Evolutionary conservation across 2,329 filamentous ascomycete species (phyloP).

Genomic region (Aspergillus ochraceoroseus): DNA sequence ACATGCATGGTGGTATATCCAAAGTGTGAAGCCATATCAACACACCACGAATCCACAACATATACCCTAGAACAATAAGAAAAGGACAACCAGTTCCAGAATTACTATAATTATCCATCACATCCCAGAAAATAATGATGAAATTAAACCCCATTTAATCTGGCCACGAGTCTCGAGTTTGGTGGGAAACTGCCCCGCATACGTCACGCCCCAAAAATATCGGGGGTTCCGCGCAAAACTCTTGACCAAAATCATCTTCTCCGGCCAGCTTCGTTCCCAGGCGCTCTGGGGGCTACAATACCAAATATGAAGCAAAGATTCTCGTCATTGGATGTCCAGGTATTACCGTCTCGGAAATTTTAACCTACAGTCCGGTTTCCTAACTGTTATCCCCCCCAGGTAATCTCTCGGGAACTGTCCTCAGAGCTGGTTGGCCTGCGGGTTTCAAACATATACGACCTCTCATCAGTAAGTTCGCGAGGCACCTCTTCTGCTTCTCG

Average conservation of each 20-base stretch:
- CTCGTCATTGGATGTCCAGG: constrained; percentile 56
- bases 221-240: constrained; percentile 13
- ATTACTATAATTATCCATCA: no score
- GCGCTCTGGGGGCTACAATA: constrained; percentile 13
- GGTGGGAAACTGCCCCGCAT: constrained; percentile 33
- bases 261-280: constrained; percentile 8
- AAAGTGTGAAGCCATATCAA: no score
- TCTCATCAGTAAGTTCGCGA: constrained; percentile 62
- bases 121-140: no score
- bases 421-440: constrained; percentile 69
- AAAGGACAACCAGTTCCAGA: no score
- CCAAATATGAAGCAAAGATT: constrained; percentile 55
- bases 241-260: constrained; percentile 12
- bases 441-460: constrained; percentile 90
- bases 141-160: constrained; percentile 2
- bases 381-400: constrained; percentile 49
- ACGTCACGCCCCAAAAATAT: constrained; percentile 30
- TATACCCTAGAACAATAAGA: no score
- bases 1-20: no score
- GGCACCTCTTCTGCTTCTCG: not conserved
- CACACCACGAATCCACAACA: no score
- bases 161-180: constrained; percentile 7
- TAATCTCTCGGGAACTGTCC: constrained; percentile 90
- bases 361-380: not conserved
- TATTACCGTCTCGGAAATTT: constrained; percentile 24